These are phyloP conservation scores for Diaporthe ampelina DNA, from an alignment of 2,329 filamentous ascomycete genomes.

Conservation along the genomic window DNA sequence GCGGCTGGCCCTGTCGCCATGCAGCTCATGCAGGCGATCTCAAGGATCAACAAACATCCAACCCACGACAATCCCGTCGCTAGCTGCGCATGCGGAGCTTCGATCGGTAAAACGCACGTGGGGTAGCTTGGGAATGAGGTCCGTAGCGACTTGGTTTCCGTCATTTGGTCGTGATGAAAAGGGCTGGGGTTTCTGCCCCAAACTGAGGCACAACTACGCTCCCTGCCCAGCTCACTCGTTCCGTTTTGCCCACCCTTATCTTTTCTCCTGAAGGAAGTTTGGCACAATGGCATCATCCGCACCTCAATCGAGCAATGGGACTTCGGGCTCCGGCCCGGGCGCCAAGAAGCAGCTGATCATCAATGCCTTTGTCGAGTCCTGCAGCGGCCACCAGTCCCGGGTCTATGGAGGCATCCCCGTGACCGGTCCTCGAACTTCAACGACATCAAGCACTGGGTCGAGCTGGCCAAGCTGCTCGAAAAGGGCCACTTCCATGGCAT, in stretches of 20 bases:
- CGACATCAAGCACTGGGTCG: constrained; percentile 50
- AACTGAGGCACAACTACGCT: neutral
- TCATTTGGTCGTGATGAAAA: constrained; percentile 31
- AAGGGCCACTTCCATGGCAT: constrained; percentile 55
- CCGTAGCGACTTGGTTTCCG: neutral
- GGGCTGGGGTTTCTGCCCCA: constrained; percentile 1
- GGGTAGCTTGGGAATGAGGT: neutral
- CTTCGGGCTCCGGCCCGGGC: constrained; percentile 4
- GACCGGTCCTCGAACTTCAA: constrained; percentile 44
- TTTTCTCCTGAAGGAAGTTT: neutral
- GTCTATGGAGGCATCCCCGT: constrained; percentile 41
- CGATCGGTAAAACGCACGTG: neutral
- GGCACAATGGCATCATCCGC: constrained; percentile 37
- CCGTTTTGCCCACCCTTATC: neutral
- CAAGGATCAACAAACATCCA: constrained; percentile 7
- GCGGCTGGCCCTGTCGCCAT: constrained; percentile 17
- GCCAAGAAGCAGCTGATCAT: constrained; percentile 57
- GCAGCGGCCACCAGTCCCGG: constrained; percentile 40
- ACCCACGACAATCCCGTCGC: neutral
- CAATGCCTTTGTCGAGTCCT: constrained; percentile 56
- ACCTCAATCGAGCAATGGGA: neutral
- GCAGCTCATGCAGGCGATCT: constrained; percentile 21
- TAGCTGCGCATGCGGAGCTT: constrained; percentile 11
- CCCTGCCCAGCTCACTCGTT: neutral
- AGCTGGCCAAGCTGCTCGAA: constrained; percentile 54